Evolutionary conservation across 2,329 filamentous ascomycete species (phyloP).

Genomic region (Fusarium sp.): DNA sequence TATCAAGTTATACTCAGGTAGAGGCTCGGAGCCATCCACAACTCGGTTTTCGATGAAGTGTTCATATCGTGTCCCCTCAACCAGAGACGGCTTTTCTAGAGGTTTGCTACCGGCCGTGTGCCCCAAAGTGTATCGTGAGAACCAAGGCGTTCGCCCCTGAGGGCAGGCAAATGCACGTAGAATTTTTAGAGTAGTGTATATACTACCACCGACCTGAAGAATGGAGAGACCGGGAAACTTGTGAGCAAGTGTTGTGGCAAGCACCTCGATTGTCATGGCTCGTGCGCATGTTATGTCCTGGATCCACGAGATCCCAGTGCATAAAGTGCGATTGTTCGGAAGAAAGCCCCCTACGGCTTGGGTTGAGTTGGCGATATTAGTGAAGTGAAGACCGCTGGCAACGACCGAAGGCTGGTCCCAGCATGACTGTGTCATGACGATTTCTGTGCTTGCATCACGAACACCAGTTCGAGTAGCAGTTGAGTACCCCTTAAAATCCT

Average conservation of each 20-base stretch:
- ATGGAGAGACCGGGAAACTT: slow-evolving; percentile 56
- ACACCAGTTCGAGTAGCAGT: slow-evolving; percentile 53
- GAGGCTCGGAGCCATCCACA: slow-evolving; percentile 37
- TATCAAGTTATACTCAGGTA: slow-evolving; percentile 53
- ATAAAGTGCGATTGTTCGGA: slow-evolving; percentile 62
- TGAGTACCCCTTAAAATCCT: slow-evolving; percentile 58
- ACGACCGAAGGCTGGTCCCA: slow-evolving; percentile 54
- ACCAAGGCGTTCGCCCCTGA: slow-evolving; percentile 47
- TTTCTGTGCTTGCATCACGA: slow-evolving; percentile 57
- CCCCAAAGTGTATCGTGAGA: slow-evolving; percentile 53
- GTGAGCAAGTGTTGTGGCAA: slow-evolving; percentile 54
- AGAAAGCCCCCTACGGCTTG: slow-evolving; percentile 55
- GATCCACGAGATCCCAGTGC: slow-evolving; percentile 63
- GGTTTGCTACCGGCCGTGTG: slow-evolving; percentile 20
- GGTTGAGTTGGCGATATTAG: slow-evolving; percentile 49
- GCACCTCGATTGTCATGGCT: slow-evolving; percentile 37
- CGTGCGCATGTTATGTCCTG: slow-evolving; percentile 51
- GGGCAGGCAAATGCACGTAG: slow-evolving; percentile 46
- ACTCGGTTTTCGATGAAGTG: slow-evolving; percentile 49
- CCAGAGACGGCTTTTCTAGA: slow-evolving; percentile 4
- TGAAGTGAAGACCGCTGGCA: slow-evolving; percentile 61
- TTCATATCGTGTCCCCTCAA: slow-evolving; percentile 33
- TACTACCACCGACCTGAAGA: slow-evolving; percentile 54
- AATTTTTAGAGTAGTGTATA: slow-evolving; percentile 36
- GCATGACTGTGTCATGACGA: slow-evolving; percentile 57